Evolutionary conservation across 768 basidiomycete species (phyloP).

Genomic region (Rhizopogon vesiculosus): DNA sequence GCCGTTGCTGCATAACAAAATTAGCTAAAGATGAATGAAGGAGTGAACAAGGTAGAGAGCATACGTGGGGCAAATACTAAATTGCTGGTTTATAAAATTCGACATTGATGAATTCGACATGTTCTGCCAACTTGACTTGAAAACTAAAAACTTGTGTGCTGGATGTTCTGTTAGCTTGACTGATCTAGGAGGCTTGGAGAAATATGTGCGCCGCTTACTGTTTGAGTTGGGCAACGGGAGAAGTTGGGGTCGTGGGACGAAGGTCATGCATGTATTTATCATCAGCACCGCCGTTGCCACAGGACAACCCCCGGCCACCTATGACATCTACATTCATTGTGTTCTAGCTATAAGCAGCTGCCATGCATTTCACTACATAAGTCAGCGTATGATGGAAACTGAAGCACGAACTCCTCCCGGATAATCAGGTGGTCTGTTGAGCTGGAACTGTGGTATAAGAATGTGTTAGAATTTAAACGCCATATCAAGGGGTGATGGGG

Average conservation of each 20-base stretch:
- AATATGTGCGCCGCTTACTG: not conserved
- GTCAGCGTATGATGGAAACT: not conserved
- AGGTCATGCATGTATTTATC: slow-evolving; percentile 4
- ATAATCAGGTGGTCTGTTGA: not conserved
- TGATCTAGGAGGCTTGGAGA: not conserved
- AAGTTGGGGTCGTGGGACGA: not conserved
- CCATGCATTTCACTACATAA: not conserved
- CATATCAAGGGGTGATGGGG: slow-evolving; percentile 11
- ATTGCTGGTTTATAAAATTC: slow-evolving; percentile 71
- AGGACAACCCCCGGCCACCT: not conserved
- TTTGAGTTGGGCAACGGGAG: not conserved
- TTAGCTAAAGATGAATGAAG: slow-evolving; percentile 10
- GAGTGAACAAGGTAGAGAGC: slow-evolving; percentile 14
- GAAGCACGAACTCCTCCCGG: not conserved
- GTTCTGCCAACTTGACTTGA: slow-evolving; percentile 75
- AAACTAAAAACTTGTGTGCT: not conserved
- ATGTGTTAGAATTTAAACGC: not conserved
- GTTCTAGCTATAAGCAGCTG: not conserved
- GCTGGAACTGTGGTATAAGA: slow-evolving; percentile 4
- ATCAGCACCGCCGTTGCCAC: not conserved
- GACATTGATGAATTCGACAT: slow-evolving; percentile 75
- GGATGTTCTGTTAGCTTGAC: not conserved
- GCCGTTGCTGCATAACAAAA: slow-evolving; percentile 65
- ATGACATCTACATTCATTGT: not conserved
- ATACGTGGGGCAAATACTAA: slow-evolving; percentile 95